Base-by-base conservation (phyloP, 192 early-diverging fungal genomes). In the Dissophora globulifera region DNA sequence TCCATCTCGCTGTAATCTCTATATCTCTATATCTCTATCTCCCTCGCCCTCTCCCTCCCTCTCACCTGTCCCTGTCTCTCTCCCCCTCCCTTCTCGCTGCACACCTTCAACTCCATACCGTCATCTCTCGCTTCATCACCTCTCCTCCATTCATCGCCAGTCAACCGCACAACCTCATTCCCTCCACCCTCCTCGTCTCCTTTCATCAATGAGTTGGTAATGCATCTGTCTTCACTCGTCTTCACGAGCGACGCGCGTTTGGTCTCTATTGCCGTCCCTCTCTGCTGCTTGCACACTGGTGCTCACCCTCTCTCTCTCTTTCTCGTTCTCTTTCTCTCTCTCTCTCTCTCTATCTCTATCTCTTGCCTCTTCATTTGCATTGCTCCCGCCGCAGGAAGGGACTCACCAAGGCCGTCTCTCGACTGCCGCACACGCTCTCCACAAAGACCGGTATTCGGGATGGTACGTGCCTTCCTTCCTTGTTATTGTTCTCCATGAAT, bases 401-500 rank as follows among this genome's bases (percentile, higher is more conserved):
- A 61, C 58, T 76, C 27, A 76, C 72, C 31, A 76, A 76, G 63
- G 72, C 72, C 12, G 72, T 76, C 45, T 76, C 72, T 25, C 72
- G 72, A 31, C 40, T 76, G 12, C 72, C 72, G 2, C 72, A 76
- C 46, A 76, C 72, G 12, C 35, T 76, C 17, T 66, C 63, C 11
- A 76, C 72, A 56, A 76, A 76, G 58, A 67, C 72, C 31, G 72
- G 72, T 27, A 76, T 76, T 15, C 72, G 72, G 11, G 72, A 76
- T 56, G 45, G 72, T 67, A 76, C 52, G 55, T 56, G 23, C 29
- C 12, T 22, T 30, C 35, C 58, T 42, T 20, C 20, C 41, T 20
- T 32, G 16, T 40, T 22, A 43, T 26, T 4, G 11, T 48, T 33
- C 4, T 17, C n/a, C 1, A 19, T 38, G n/a, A n/a, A 32, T 19